Evolutionary conservation across 2,329 filamentous ascomycete genomes (phyloP), one percentile per base, ranked within the genome.

Genomic region (Aspergillus arachidicola): DNA sequence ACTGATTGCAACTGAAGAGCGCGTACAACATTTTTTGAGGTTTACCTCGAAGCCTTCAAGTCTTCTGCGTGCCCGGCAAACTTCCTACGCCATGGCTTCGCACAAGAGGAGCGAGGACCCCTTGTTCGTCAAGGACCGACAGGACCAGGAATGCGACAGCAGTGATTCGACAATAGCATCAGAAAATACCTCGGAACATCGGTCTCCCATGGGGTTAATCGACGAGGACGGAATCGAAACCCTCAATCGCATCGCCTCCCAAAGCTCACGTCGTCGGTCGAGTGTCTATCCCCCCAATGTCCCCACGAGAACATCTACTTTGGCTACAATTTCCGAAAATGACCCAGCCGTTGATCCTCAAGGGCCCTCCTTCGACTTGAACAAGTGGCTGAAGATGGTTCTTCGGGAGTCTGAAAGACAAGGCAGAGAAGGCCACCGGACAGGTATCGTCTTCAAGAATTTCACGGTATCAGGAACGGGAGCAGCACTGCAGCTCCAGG

Each of bases 381-480:
- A 56, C 7, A 48, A 60, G n/a, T 63, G 61, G 61, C 43, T 63
- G 30, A 59, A 36, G 23, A 50, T 51, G 11, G 11, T 32, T 19
- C 41, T 63, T 7, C n/a, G 30, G 3, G 61, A 63, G 19, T 6
- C 45, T 5, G n/a, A 36, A n/a, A 53, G 7, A 14, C n/a, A 56
- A 9, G 50, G 51, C 14, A 14, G 48, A 28, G 50, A 36, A 23
- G 6, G 32, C 16, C 41, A 46, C 21, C 51, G 51, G 16, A 45
- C 59, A 16, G 59, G 59, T 14, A 60, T 60, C 11, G 59, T 60
- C 12, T 60, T 60, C 51, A 60, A 60, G 30, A 50, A 60, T 36
- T 43, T 60, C 21, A 56, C 51, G 5, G 36, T 60, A 16, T 57
- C 59, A 10, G 59, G 59, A 26, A 60, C 59, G n/a, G 59, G 59